Evolutionary conservation across 2,329 filamentous ascomycete species (phyloP).

Genomic region (Aureobasidium sp.): DNA sequence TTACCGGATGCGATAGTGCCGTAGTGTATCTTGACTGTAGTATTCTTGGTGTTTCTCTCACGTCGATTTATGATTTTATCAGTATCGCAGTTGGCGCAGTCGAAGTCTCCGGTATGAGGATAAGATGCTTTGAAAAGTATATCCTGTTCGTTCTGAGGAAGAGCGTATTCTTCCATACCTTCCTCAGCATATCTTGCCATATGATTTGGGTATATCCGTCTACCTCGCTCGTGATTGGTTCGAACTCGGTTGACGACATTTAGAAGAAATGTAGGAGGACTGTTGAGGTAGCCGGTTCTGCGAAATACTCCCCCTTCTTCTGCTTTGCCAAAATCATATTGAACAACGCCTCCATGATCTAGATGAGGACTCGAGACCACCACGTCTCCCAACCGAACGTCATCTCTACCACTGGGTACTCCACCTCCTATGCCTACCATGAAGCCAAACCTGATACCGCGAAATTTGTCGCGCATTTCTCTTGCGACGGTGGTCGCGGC

Average conservation of each 20-base stretch:
- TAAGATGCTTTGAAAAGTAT: background rate
- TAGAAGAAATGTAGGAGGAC: background rate
- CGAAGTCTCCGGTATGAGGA: background rate
- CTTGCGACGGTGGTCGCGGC: conserved; percentile 17
- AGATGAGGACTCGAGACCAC: conserved; percentile 21
- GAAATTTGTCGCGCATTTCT: conserved; percentile 18
- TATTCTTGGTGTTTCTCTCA: background rate
- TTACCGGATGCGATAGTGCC: conserved; percentile 20
- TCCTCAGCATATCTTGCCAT: background rate
- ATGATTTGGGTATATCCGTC: background rate
- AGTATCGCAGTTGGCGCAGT: background rate
- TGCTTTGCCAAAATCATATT: conserved; percentile 23
- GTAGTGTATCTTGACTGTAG: conserved; percentile 14
- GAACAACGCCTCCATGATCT: conserved; percentile 22
- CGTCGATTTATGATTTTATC: background rate
- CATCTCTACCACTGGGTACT: conserved; percentile 10
- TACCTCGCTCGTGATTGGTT: background rate
- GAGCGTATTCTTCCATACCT: background rate
- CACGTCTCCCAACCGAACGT: conserved; percentile 23
- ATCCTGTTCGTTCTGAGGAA: background rate
- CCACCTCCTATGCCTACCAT: conserved; percentile 22
- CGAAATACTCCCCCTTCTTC: background rate
- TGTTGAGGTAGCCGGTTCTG: background rate
- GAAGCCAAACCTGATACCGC: conserved; percentile 1
- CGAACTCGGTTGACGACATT: background rate